Conservation (phyloP, 176 grass and related monocot species). For the Raddia distichophylla region DNA sequence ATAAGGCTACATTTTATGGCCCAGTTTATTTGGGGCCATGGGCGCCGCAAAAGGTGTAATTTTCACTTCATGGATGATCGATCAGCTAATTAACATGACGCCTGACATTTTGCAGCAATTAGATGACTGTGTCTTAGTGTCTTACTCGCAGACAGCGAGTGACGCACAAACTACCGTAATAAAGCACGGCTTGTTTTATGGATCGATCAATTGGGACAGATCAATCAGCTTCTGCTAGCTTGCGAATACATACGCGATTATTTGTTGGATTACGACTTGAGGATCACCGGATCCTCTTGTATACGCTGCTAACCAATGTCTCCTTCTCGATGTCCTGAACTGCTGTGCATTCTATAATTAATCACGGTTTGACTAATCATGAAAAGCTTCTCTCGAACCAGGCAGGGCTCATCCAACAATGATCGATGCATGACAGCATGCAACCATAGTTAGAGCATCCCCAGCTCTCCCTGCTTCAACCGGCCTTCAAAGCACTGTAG, state of each 20-base stretch:
- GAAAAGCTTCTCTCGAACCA: not conserved
- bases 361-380: not conserved
- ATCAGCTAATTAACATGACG: not conserved
- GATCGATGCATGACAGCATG: not conserved
- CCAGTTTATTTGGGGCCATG: too few relatives aligned
- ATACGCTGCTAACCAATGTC: not conserved
- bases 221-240: not conserved
- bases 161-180: not conserved
- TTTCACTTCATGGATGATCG: not conserved
- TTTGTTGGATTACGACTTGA: too few relatives aligned
- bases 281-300: not conserved
- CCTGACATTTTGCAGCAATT: not conserved
- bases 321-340: not conserved
- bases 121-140: not conserved
- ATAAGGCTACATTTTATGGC: too few relatives aligned
- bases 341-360: not conserved
- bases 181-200: not conserved
- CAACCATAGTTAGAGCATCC: too few relatives aligned
- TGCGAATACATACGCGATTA: not conserved
- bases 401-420: not conserved
- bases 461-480: too few relatives aligned
- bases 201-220: not conserved
- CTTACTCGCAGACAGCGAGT: not conserved
- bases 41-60: not conserved
- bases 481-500: too few relatives aligned